phyloP scores from a whole-genome alignment of 495 filamentous ascomycete genomes.

The Thermothielavioides terrestris region DNA sequence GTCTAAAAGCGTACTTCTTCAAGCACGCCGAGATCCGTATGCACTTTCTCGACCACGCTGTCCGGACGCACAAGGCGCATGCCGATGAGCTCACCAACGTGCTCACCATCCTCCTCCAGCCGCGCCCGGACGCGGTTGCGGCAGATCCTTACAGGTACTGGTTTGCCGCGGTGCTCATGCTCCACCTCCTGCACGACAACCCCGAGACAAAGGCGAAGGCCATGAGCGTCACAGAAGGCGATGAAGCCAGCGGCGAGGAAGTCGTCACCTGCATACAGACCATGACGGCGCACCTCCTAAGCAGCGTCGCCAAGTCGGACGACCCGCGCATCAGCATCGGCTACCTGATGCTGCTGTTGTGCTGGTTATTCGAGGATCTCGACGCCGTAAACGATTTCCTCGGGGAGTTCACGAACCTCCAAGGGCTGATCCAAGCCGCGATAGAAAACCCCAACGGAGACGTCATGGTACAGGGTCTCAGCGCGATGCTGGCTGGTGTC shows the following conservation, averaged over 20 bases:
- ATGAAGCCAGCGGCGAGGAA: slow-evolving; percentile 85
- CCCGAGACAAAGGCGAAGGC: slow-evolving; percentile 68
- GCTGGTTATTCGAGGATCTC: slow-evolving; percentile 88
- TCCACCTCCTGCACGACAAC: slow-evolving; percentile 83
- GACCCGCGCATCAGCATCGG: slow-evolving; percentile 78
- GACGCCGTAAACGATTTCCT: slow-evolving; percentile 90
- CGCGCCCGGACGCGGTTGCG: slow-evolving; percentile 47
- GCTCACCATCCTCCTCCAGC: slow-evolving; percentile 66
- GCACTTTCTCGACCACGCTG: slow-evolving; percentile 82
- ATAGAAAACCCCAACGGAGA: slow-evolving; percentile 53
- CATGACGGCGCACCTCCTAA: slow-evolving; percentile 70
- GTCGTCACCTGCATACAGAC: slow-evolving; percentile 90
- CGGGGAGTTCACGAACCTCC: slow-evolving; percentile 85
- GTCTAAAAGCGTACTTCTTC: slow-evolving; percentile 85
- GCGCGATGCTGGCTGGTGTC: slow-evolving; percentile 74
- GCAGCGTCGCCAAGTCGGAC: slow-evolving; percentile 57
- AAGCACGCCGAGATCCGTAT: slow-evolving; percentile 67
- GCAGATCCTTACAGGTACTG: slow-evolving; percentile 82
- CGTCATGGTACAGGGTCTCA: slow-evolving; percentile 68
- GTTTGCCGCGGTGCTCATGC: slow-evolving; percentile 84
- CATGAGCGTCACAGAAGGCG: slow-evolving; percentile 78
- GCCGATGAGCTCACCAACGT: slow-evolving; percentile 86
- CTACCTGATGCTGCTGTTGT: slow-evolving; percentile 86
- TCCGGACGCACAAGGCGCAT: slow-evolving; percentile 73
- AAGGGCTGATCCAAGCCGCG: slow-evolving; percentile 63